These are phyloP conservation scores for Debaryomycetaceae sp. DNA, from an alignment of 1,139 yeast species.

Conservation along the genomic window DNA sequence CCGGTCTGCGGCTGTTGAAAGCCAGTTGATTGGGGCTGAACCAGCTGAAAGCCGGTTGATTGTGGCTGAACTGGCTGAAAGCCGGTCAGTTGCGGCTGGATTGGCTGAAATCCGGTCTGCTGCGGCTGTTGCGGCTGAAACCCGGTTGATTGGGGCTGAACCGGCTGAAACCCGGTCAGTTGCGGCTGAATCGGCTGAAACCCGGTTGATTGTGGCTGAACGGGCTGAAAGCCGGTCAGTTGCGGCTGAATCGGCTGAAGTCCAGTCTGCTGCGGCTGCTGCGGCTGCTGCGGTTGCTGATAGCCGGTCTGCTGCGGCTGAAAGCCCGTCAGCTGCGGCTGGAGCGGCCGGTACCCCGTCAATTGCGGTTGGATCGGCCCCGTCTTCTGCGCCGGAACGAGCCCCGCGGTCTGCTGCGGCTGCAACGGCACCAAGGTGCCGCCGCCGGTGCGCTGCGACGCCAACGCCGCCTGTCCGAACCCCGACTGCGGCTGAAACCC, in stretches of 20 bases:
- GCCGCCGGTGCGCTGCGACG: slow-evolving; percentile 41
- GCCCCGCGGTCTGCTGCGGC: slow-evolving; percentile 46
- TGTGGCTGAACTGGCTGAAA: slow-evolving; percentile 20
- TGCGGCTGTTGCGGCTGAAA: slow-evolving; percentile 25
- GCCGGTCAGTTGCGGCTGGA: slow-evolving; percentile 37
- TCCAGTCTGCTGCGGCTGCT: slow-evolving; percentile 20
- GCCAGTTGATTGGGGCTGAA: slow-evolving; percentile 27
- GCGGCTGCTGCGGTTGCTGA: slow-evolving; percentile 22
- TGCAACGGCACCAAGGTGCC: slow-evolving; percentile 42
- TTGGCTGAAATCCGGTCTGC: slow-evolving; percentile 20
- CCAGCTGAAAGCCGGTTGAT: slow-evolving; percentile 25
- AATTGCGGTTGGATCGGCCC: slow-evolving; percentile 20
- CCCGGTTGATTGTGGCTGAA: too few relatives aligned
- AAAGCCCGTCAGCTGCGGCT: slow-evolving; percentile 22
- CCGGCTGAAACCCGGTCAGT: too few relatives aligned
- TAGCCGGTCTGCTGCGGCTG: slow-evolving; percentile 28
- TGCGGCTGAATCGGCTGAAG: too few relatives aligned
- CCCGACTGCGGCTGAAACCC: slow-evolving; percentile 7
- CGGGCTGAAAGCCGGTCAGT: too few relatives aligned
- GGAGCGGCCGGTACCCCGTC: slow-evolving; percentile 14
- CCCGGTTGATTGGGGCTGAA: slow-evolving; percentile 25
- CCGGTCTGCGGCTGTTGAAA: slow-evolving; percentile 33
- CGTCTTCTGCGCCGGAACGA: slow-evolving; percentile 41
- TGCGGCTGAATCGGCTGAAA: too few relatives aligned
- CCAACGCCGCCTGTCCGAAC: slow-evolving; percentile 16